Percentiles rank a stretch among this genome's conserved stretches.
phyloP scores from a whole-genome alignment of 2,329 filamentous ascomycete genomes.

The Fusarium sp. region DNA sequence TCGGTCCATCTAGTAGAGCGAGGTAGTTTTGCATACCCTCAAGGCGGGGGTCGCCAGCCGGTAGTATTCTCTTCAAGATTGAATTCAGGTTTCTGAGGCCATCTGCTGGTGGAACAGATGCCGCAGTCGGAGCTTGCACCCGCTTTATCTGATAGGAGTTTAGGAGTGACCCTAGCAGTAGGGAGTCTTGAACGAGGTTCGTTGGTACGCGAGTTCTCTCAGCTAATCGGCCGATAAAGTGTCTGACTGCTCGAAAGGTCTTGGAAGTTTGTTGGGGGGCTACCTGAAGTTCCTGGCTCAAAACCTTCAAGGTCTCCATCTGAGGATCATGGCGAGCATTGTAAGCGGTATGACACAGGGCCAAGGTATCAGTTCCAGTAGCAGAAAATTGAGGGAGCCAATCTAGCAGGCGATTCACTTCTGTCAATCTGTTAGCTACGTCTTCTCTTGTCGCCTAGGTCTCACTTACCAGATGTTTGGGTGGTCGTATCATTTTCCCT shows the following conservation, averaged over 20 bases:
- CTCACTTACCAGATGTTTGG: conserved; percentile 9
- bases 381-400: conserved; percentile 28
- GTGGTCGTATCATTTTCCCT: background rate
- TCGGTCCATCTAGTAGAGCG: background rate
- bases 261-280: background rate
- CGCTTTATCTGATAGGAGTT: conserved; percentile 42
- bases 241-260: conserved; percentile 48
- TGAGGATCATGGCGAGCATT: conserved; percentile 26
- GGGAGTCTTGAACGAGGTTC: conserved; percentile 51
- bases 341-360: conserved; percentile 29
- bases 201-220: conserved; percentile 54
- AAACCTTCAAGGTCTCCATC: conserved; percentile 19
- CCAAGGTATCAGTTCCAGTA: background rate
- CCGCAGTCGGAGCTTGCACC: conserved; percentile 24
- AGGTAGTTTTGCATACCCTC: conserved; percentile 7
- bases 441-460: background rate
- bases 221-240: conserved; percentile 59
- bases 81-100: conserved; percentile 44
- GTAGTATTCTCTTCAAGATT: conserved; percentile 50
- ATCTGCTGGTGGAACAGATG: conserved; percentile 42
- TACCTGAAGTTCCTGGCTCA: conserved; percentile 13
- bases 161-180: conserved; percentile 48
- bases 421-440: conserved; percentile 7
- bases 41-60: conserved; percentile 5
- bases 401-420: background rate